Base-by-base conservation (phyloP, 148 eudicot genomes). In the Chenopodium suecicum region DNA sequence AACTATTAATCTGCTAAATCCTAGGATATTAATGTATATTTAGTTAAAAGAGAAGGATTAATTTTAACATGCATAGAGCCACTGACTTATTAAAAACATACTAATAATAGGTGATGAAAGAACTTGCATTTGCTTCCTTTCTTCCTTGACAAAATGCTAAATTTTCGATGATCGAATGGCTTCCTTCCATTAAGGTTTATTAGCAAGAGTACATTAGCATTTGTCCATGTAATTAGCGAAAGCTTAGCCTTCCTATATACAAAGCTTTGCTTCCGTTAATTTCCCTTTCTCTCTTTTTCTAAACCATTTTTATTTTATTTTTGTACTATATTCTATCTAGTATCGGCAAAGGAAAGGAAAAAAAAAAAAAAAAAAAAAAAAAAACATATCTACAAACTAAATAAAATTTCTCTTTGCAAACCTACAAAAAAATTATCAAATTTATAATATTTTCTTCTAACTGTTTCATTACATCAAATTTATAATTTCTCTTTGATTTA, bases 171-270 rank as follows among this genome's bases (percentile, higher is more conserved):
- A 83, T 56, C 77, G 50, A 86, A 81, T 84, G 81, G 85, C 82
- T 70, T 86, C 74, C 78, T 65, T 66, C 52, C 73, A 88, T 81
- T 65, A 48, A 79, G 70, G 73, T 79, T 64, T 79, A 86, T 83
- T 81, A 84, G 82, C 76, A 83, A 69, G 32, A 37, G 73, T 20
- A 64, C 56, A 79, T 79, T 79, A 20, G 52, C 82, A 56, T 74
- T 80, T 80, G 74, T 79, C 87, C 87, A 84, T 84, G 76, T 80
- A 85, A 86, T 87, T 79, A 83, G 86, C 78, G 73, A 79, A 85
- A 80, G 86, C 81, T 77, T 41, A 79, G 80, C 73, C 79, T 58
- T 74, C 68, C 77, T 78, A 74, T 79, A 81, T 64, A 82, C 83
- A 62, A 31, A 70, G 11, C 68, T 84, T 52, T 79, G 41, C 77